Evolutionary conservation across 768 basidiomycete species (phyloP).

Genomic region (Mycena crocata): DNA sequence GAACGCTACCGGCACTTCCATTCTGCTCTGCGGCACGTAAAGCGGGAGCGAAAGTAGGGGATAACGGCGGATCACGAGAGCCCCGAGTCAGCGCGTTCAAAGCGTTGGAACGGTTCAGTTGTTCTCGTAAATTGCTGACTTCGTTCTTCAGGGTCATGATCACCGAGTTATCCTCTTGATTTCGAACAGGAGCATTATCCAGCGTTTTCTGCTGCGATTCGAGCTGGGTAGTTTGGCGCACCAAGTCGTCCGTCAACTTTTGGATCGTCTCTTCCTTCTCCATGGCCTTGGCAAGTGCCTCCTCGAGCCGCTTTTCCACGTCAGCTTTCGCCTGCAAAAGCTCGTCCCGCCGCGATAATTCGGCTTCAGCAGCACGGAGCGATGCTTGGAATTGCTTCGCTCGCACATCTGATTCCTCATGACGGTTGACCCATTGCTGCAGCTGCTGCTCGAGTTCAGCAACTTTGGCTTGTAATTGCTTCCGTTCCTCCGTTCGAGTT

Average conservation of each 20-base stretch:
- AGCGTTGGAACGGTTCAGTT: slow-evolving; percentile 95
- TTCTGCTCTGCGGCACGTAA: slow-evolving; percentile 66
- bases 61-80: slow-evolving; percentile 78
- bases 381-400: slow-evolving; percentile 79
- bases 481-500: slow-evolving; percentile 91
- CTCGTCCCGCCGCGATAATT: slow-evolving; percentile 77
- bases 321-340: slow-evolving; percentile 81
- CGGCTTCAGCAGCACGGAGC: slow-evolving; percentile 76
- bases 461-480: slow-evolving; percentile 82
- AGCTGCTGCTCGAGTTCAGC: slow-evolving; percentile 87
- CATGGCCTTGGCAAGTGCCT: slow-evolving; percentile 73
- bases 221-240: slow-evolving; percentile 77
- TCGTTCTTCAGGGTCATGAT: slow-evolving; percentile 93
- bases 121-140: slow-evolving; percentile 92
- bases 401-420: slow-evolving; percentile 87
- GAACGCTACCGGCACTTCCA: slow-evolving; percentile 48
- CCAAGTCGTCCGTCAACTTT: slow-evolving; percentile 82
- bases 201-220: slow-evolving; percentile 81
- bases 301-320: slow-evolving; percentile 84
- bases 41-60: slow-evolving; percentile 88
- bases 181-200: slow-evolving; percentile 72
- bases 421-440: slow-evolving; percentile 83
- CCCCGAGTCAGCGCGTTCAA: slow-evolving; percentile 87
- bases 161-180: slow-evolving; percentile 86
- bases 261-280: slow-evolving; percentile 90